phyloP scores from a whole-genome alignment of 495 filamentous ascomycete genomes.

The Cercophora samala region DNA sequence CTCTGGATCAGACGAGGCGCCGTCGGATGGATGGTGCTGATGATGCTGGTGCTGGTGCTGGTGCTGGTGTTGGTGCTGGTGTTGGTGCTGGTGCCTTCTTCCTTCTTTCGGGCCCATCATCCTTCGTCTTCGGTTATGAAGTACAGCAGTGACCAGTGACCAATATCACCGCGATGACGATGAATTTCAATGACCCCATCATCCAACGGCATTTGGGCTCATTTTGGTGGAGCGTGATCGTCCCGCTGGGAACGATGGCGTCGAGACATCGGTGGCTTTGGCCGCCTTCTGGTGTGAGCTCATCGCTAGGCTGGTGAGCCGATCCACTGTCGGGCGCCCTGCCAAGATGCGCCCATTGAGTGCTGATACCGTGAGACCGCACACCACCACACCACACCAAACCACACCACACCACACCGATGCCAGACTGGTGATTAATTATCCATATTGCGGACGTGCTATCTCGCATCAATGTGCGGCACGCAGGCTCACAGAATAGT shows the following conservation, averaged over 20 bases:
- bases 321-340: background rate
- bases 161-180: background rate
- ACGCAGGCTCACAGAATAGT: background rate
- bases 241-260: background rate
- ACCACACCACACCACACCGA: too few relatives aligned
- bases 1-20: background rate
- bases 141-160: too few relatives aligned
- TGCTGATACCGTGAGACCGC: background rate
- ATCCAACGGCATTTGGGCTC: background rate
- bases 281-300: slow-evolving; percentile 12
- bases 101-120: background rate
- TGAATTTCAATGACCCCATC: background rate
- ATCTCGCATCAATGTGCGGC: slow-evolving; percentile 8
- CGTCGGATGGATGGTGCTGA: background rate
- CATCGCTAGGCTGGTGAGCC: background rate
- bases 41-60: too few relatives aligned
- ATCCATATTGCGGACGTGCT: slow-evolving; percentile 11
- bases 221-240: background rate
- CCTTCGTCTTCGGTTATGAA: background rate
- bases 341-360: slow-evolving; percentile 1
- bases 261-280: slow-evolving; percentile 11
- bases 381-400: too few relatives aligned
- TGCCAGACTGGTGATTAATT: background rate
- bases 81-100: background rate
- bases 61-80: too few relatives aligned